Conservation (phyloP, 2,329 filamentous ascomycete genomes). For the Trichoderma gracile region DNA sequence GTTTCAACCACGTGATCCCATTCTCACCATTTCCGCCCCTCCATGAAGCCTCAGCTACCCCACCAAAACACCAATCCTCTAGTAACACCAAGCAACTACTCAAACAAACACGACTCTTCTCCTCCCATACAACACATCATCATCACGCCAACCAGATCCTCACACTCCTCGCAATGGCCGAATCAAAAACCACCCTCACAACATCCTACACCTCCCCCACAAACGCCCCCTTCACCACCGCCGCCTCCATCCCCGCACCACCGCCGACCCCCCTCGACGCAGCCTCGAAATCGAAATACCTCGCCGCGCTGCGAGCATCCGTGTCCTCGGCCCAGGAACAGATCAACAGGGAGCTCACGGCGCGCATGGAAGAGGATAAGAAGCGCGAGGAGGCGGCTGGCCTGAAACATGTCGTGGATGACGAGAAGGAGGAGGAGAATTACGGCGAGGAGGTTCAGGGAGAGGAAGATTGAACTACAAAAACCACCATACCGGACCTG, state of each 20-base stretch:
- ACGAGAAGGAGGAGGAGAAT: constrained; percentile 68
- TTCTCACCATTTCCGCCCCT: neutral
- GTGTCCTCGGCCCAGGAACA: constrained; percentile 60
- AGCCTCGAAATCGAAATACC: constrained; percentile 59
- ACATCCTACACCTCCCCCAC: constrained; percentile 57
- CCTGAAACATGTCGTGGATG: constrained; percentile 42
- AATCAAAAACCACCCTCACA: constrained; percentile 37
- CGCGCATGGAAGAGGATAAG: constrained; percentile 74
- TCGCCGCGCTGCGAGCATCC: constrained; percentile 59
- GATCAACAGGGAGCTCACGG: constrained; percentile 71
- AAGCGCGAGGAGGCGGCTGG: constrained; percentile 42
- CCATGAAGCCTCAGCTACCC: constrained; percentile 17
- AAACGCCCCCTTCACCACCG: constrained; percentile 50
- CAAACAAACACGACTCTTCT: neutral
- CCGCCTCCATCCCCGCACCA: constrained; percentile 41
- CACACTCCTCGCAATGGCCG: constrained; percentile 3
- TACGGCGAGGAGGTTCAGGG: constrained; percentile 84
- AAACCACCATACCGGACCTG: too few species aligned
- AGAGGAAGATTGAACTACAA: constrained; percentile 49
- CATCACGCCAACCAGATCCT: too few species aligned
- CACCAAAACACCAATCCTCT: constrained; percentile 29
- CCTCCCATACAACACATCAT: too few species aligned
- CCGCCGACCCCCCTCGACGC: constrained; percentile 35
- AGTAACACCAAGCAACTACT: neutral
- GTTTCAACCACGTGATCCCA: constrained; percentile 12